These are phyloP conservation scores for Ascosphaera apis DNA, from an alignment of 2,329 filamentous ascomycete genomes.

Conservation along the genomic window DNA sequence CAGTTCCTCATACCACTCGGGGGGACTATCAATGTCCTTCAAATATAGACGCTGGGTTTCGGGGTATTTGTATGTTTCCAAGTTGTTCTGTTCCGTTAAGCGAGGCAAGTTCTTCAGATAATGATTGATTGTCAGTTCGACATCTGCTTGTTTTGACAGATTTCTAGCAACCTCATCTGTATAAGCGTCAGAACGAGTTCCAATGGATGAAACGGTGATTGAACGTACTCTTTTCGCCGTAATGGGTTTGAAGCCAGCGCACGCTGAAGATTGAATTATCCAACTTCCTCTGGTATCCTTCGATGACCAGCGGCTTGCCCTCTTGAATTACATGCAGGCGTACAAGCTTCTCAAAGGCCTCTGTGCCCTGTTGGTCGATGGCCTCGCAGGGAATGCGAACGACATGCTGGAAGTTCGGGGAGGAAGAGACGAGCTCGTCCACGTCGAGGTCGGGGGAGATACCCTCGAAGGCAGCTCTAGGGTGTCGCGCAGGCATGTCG, in stretches of 20 bases:
- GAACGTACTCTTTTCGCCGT: conserved; percentile 48
- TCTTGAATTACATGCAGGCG: conserved; percentile 59
- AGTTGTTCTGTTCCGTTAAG: conserved; percentile 60
- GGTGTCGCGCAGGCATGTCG: conserved; percentile 51
- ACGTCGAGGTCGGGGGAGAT: conserved; percentile 72
- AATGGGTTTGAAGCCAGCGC: conserved; percentile 56
- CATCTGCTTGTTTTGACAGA: conserved; percentile 45
- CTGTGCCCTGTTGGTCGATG: conserved; percentile 52
- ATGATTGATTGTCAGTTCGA: conserved; percentile 70
- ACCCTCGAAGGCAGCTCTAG: conserved; percentile 75
- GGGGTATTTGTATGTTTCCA: conserved; percentile 53
- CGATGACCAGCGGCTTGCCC: conserved; percentile 74
- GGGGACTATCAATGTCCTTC: conserved; percentile 90
- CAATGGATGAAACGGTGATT: conserved; percentile 5
- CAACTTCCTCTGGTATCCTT: conserved; percentile 58
- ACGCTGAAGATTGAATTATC: conserved; percentile 57
- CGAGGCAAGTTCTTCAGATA: conserved; percentile 74
- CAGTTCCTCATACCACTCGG: conserved; percentile 63
- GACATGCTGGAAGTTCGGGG: conserved; percentile 70
- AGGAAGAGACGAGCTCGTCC: conserved; percentile 47
- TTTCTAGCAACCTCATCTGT: conserved; percentile 68
- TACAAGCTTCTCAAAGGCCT: conserved; percentile 69
- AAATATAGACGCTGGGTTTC: conserved; percentile 71
- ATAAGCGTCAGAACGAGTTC: not conserved
- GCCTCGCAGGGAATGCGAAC: conserved; percentile 56